Evolutionary conservation across 148 eudicot genomes (phyloP), one percentile per base, ranked within the genome.

Genomic region (Fagopyrum homotropicum): DNA sequence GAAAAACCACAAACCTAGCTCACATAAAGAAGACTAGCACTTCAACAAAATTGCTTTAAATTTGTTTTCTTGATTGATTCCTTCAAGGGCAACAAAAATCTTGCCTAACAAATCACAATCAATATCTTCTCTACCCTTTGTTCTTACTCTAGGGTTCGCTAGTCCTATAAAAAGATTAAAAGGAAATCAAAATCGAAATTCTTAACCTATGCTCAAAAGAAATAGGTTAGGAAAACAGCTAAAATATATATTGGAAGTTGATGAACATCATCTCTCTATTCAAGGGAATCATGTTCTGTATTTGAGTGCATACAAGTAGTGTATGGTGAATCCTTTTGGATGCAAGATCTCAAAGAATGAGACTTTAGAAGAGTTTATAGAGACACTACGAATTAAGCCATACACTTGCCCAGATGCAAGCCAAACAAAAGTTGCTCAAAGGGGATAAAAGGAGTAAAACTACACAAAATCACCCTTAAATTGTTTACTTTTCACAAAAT

Each of bases 131-230:
- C 11, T 48, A 16, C 17, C 46, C 46, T 66, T 66, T 66, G 46
- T 40, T 40, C 71, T 66, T 66, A 66, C 35, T 66, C 9, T 66
- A 40, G 71, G 71, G 71, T 9, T 66, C n/a, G 45, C 46, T 61
- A 10, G 63, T 19, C 19, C 30, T 8, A 57, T 55, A 4, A 5
- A 30, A 1, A 30, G 35, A 30, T 30, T 30, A 30, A 30, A 30
- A 30, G 35, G 2, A 30, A 30, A 30, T 30, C 35, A 30, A 30
- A 30, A 30, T 30, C 35, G 35, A 30, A 30, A 30, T 30, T 30
- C 35, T 30, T 30, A 30, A 30, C 35, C 35, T 30, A 30, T 30
- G 35, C 35, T 30, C 35, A 30, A 30, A 30, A 30, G 35, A 30
- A 30, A 30, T 30, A 30, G 35, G 35, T 30, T 30, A 30, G 35